Conservation (phyloP, 768 basidiomycete species). For the Hericium erinaceus region DNA sequence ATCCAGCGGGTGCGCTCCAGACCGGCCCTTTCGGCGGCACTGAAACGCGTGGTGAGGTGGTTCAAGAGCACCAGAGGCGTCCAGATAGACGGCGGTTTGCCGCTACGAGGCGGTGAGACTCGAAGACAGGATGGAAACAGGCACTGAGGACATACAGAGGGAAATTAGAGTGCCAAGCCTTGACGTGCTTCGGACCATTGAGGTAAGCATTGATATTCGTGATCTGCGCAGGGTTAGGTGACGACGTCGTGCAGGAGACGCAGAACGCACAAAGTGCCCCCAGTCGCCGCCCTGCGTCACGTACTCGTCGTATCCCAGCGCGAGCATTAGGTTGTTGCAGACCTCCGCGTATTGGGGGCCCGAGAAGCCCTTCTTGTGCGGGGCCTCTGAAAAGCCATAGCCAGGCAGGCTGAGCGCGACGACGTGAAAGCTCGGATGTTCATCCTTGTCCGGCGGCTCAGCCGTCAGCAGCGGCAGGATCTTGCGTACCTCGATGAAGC, state of each 20-base stretch:
- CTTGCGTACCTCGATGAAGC: conserved; percentile 48
- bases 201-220: conserved; percentile 15
- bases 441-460: conserved; percentile 20
- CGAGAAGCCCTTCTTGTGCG: conserved; percentile 42
- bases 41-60: conserved; percentile 25
- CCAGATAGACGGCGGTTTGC: neutral
- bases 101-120: neutral
- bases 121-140: neutral
- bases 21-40: conserved; percentile 27
- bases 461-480: conserved; percentile 41
- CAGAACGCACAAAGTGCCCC: conserved; percentile 26
- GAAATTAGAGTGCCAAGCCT: conserved; percentile 27
- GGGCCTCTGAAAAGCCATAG: conserved; percentile 52
- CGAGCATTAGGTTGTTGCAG: conserved; percentile 14
- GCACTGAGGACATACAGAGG: conserved; percentile 15
- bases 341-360: conserved; percentile 43
- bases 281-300: conserved; percentile 43
- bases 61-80: conserved; percentile 15
- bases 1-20: conserved; percentile 26
- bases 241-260: neutral
- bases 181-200: conserved; percentile 22
- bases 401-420: conserved; percentile 51
- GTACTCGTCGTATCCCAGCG: conserved; percentile 22
- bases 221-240: conserved; percentile 12
- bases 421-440: conserved; percentile 53